These are phyloP conservation scores for Acer yangbiense DNA, from an alignment of 345 rosid species.

Conservation along the genomic window DNA sequence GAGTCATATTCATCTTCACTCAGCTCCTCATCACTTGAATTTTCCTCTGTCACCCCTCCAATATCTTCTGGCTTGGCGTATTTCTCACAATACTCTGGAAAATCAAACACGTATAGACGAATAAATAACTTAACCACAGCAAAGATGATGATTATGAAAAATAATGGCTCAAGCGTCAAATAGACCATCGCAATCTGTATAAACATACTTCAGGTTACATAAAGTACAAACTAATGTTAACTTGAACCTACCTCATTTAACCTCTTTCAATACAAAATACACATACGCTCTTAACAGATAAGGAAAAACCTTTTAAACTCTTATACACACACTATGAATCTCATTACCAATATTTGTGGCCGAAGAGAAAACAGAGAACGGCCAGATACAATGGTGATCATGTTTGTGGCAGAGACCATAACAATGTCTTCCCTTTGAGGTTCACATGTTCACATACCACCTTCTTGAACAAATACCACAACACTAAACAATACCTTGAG, in stretches of 20 bases:
- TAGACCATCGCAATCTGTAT: not conserved
- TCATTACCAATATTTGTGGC: not conserved
- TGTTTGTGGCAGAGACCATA: not conserved
- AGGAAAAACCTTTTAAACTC: not conserved
- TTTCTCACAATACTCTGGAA: constrained; percentile 79
- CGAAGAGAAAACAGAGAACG: not conserved
- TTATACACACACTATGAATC: not conserved
- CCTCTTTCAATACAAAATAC: not conserved
- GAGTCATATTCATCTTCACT: constrained; percentile 79
- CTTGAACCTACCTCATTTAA: not conserved
- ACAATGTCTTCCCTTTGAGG: not conserved
- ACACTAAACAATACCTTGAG: not conserved
- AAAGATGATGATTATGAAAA: not conserved
- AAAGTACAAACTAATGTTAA: not conserved
- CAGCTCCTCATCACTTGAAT: constrained; percentile 86
- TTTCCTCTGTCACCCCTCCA: constrained; percentile 53
- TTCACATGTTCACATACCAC: not conserved
- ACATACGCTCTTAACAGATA: not conserved
- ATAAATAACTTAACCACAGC: not conserved
- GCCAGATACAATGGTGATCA: not conserved
- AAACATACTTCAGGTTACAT: not conserved
- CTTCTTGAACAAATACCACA: not conserved
- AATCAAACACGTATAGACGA: not conserved
- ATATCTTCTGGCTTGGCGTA: constrained; percentile 83
- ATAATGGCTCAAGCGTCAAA: not conserved